A percentile compares a stretch with the other conserved stretches of the same genome.
Evolutionary conservation across 208 protist genomes (phyloP).

Genomic region (Leishmania turanica): DNA sequence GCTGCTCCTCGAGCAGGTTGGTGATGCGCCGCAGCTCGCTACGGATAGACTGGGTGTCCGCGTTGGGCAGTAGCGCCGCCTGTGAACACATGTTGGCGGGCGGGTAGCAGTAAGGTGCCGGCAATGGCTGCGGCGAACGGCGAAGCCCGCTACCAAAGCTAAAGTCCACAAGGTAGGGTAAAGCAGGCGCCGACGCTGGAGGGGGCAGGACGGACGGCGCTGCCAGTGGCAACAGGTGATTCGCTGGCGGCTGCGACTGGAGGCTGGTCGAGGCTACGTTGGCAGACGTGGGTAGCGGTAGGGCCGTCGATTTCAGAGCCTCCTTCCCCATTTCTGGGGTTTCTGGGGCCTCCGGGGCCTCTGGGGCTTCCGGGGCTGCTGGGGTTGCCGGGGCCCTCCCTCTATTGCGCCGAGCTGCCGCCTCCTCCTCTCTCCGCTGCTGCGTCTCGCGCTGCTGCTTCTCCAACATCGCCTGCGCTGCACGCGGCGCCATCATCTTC

Average conservation of each 20-base stretch:
- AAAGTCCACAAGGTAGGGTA: slow-evolving; percentile 18
- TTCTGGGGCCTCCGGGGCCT: background rate
- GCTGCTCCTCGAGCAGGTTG: slow-evolving; percentile 27
- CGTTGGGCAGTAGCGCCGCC: slow-evolving; percentile 14
- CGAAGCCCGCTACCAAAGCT: slow-evolving; percentile 11
- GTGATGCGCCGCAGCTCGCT: slow-evolving; percentile 32
- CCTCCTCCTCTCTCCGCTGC: slow-evolving; percentile 30
- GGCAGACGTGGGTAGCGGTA: background rate
- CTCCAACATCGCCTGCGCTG: slow-evolving; percentile 31
- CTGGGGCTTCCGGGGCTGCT: too few relatives aligned
- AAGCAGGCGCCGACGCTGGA: background rate
- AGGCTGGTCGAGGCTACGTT: background rate
- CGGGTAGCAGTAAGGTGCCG: slow-evolving; percentile 1
- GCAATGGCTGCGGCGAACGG: background rate
- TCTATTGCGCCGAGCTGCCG: slow-evolving; percentile 28
- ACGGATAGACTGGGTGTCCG: slow-evolving; percentile 25
- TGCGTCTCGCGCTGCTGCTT: slow-evolving; percentile 31
- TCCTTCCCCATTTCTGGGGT: background rate
- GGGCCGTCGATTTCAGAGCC: background rate
- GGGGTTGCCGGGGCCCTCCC: background rate
- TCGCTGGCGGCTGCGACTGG: background rate
- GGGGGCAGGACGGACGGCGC: background rate
- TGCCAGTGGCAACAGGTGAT: background rate
- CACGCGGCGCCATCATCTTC: slow-evolving; percentile 39
- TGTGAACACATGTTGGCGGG: background rate